Base-by-base conservation (phyloP, 495 filamentous ascomycete genomes). In the Xylaria palmicola region DNA sequence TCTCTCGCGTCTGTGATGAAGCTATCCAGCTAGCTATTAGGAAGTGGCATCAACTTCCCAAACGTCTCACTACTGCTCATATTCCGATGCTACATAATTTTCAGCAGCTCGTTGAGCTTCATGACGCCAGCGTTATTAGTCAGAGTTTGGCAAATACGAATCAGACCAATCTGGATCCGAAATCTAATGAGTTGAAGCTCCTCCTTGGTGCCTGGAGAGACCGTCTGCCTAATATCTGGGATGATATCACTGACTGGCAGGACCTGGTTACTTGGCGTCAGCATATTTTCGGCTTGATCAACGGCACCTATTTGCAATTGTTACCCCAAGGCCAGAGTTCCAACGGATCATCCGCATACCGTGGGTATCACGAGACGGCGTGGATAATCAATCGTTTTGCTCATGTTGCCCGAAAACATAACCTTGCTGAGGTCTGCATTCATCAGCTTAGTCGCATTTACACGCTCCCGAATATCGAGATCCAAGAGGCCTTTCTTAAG, bases 321-420 rank as follows among this genome's bases (percentile, higher is more conserved):
- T 74, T 97, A 29, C 95, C 91, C 4, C 88, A 92, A 68, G 86
- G 85, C 12, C 90, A 88, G 72, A 92, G 88, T 59, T 85, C 91
- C 17, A 96, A 92, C 62, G 83, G 81, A 15, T 97, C 93, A 4
- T 97, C 92, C 70, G 95, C 94, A 0, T 99, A 98, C 68, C 86
- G 95, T 44, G 95, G 95, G 49, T 98, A 95, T 67, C 95, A 99
- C 66, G 95, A 99, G 72, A 99, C 94, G 2, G 95, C 95, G 3
- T 99, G 95, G 95, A 99, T 98, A 62, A 99, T 99, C 76, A 99
- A 99, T 72, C 84, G 95, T 19, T 99, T 99, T 68, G 95, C 95
- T 3, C 94, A 98, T 68, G 95, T 99, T 37, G 94, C 95, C 49
- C 86, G 95, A 29, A 98, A 98, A 78, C 95, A 99, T 71, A 91